phyloP scores from a whole-genome alignment of 2,329 filamentous ascomycete genomes.

The Phoma herbarum region DNA sequence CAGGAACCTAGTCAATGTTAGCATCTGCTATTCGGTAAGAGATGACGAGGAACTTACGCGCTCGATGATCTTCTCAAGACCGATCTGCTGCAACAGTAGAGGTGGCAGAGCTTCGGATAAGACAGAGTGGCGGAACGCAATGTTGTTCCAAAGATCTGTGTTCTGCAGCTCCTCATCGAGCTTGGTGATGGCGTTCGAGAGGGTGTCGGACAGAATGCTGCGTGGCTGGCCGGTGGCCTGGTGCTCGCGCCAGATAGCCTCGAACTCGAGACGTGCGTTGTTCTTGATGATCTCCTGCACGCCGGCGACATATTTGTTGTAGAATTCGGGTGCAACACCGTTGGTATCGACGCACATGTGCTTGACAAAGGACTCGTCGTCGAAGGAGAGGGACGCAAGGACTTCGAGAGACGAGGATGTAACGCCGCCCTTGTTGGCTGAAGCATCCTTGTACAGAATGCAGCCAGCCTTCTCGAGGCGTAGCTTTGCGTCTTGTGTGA shows the following conservation, averaged over 20 bases:
- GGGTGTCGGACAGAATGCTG: conserved; percentile 88
- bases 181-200: conserved; percentile 92
- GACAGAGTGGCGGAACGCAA: conserved; percentile 78
- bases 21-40: conserved; percentile 3
- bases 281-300: conserved; percentile 91
- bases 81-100: conserved; percentile 86
- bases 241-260: conserved; percentile 97
- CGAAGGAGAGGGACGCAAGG: conserved; percentile 90
- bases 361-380: conserved; percentile 84
- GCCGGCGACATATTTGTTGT: conserved; percentile 88
- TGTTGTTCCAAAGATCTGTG: conserved; percentile 89
- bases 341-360: conserved; percentile 90
- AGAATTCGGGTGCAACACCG: conserved; percentile 86
- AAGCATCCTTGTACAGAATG: conserved; percentile 96
- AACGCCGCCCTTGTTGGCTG: conserved; percentile 97
- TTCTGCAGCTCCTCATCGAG: conserved; percentile 95
- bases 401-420: conserved; percentile 97
- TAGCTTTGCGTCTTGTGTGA: conserved; percentile 97
- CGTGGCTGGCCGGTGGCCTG: conserved; percentile 80
- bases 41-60: conserved; percentile 63
- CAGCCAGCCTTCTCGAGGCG: conserved; percentile 94
- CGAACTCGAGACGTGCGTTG: conserved; percentile 93
- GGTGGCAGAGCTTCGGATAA: conserved; percentile 86
- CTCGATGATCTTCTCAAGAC: conserved; percentile 83
- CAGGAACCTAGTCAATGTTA: conserved; percentile 72